Conservation (phyloP, 352 stramenopile genomes). For the Thraustotheca clavata region DNA sequence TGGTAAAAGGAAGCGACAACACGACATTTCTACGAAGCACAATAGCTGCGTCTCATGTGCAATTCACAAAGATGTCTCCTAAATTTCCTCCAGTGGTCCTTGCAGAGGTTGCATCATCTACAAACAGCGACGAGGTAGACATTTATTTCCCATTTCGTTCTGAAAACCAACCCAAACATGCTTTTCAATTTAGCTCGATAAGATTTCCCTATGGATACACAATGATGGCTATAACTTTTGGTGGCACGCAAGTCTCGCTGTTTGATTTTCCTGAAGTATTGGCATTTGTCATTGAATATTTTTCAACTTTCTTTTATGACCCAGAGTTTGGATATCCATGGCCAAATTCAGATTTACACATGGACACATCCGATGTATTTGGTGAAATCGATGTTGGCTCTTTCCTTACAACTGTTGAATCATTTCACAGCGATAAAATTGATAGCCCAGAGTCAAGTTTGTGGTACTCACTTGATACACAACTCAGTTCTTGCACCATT, state of each 20-base stretch:
- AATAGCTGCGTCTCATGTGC: not conserved
- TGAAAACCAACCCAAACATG: not conserved
- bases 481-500: not conserved
- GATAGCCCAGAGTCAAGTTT: not conserved
- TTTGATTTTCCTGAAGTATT: not conserved
- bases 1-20: not conserved
- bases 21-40: slow-evolving; percentile 1
- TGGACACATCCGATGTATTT: not conserved
- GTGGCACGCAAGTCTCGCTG: not conserved
- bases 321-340: slow-evolving; percentile 15
- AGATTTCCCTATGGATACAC: slow-evolving; percentile 16
- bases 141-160: not conserved
- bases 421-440: not conserved
- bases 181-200: slow-evolving; percentile 1
- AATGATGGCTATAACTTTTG: slow-evolving; percentile 4
- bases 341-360: not conserved
- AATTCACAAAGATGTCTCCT: not conserved
- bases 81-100: not conserved
- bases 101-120: not conserved
- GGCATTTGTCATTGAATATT: slow-evolving; percentile 12
- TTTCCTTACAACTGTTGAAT: not conserved
- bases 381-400: not conserved
- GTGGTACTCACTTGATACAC: not conserved
- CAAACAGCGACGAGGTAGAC: not conserved
- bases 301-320: slow-evolving; percentile 20